Evolutionary conservation across 495 filamentous ascomycete genomes (phyloP), one percentile per base, ranked within the genome.

Genomic region (Achaetomiella virescens): DNA sequence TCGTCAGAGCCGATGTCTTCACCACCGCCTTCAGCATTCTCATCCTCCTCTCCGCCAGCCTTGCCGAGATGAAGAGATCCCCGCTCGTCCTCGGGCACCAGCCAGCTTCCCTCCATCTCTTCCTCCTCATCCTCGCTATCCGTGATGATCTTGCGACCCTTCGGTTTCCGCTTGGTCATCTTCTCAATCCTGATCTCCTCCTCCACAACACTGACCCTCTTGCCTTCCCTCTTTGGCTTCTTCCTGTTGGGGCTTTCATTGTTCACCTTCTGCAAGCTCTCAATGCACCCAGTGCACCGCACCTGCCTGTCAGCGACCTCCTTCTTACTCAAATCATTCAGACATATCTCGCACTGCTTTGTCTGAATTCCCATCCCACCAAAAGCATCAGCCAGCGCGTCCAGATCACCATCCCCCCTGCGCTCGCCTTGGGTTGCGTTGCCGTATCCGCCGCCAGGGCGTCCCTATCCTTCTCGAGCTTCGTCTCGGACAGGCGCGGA

Each of bases 331-430:
- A 97, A 74, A 9, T 87, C 81, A 43, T 77, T 78, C 63, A 90
- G 83, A 62, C 93, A 98, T 58, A 96, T 84, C 57, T 97, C 91
- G 61, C 93, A 98, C 53, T 88, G 85, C 73, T 85, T 93, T 0
- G 83, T 75, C 65, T 86, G 78, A 49, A 98, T 86, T 54, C 82
- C 88, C 57, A 97, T 76, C 6, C 84, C 88, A 1, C 89, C 89
- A 61, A 97, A 84, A 50, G 96, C 76, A 65, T 90, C 85, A 0
- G 92, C 88, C 63, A 98, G 76, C 20, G 83, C 86, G 70, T 97
- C 93, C 18, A 95, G 72, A 40, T 82, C 75, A 37, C 87, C 27
- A 31, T 9, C 27, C 27, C 87, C 0, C 57, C 66, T 20, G 72
- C 69, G 43, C 73, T 74, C 48, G 67, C 59, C 71, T 81, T 77